Base-by-base conservation (phyloP, 192 early-diverging fungal species). In the Funneliformis geosporum region DNA sequence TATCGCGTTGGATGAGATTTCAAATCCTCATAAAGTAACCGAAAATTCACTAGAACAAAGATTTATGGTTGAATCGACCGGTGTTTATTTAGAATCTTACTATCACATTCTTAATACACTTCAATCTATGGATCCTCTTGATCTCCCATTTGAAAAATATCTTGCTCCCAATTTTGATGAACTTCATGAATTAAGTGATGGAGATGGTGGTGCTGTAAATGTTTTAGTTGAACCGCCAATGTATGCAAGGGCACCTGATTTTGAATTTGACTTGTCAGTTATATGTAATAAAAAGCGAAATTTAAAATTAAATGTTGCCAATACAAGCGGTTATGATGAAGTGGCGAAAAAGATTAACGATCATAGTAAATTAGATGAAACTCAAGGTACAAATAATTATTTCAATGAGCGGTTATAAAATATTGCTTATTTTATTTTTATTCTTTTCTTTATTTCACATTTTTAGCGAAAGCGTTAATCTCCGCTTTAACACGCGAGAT, bases 401-500 rank as follows among this genome's bases (percentile, higher is more conserved):
- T n/a, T n/a, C n/a, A n/a, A n/a, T n/a, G n/a, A n/a, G n/a, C n/a
- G n/a, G n/a, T n/a, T n/a, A n/a, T n/a, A n/a, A n/a, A n/a, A n/a
- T n/a, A n/a, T n/a, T n/a, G n/a, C n/a, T n/a, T n/a, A n/a, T n/a
- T n/a, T n/a, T n/a, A n/a, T n/a, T n/a, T n/a, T n/a, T 67, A 16
- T 38, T 4, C 12, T 9, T 38, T 10, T 16, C 16, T 67, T 67
- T 67, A 7, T 33, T 65, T 11, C 33, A 65, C 8, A 9, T 18
- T 67, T n/a, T 33, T 70, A 70, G 80, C 85, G 0, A 50, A 60
- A 1, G 87, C 89, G 10, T 77, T 92, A 27, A 81, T 88, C 4
- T 69, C 83, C 6, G 86, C 87, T 5, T 59, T 92, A 23, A 79
- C 77, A 7, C 80, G 83, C 12, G 88, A 88, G 76, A 76, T 92